Evolutionary conservation across 176 grass and related monocot genomes (phyloP), one percentile per base, ranked within the genome.

Genomic region (Carex kokanica): DNA sequence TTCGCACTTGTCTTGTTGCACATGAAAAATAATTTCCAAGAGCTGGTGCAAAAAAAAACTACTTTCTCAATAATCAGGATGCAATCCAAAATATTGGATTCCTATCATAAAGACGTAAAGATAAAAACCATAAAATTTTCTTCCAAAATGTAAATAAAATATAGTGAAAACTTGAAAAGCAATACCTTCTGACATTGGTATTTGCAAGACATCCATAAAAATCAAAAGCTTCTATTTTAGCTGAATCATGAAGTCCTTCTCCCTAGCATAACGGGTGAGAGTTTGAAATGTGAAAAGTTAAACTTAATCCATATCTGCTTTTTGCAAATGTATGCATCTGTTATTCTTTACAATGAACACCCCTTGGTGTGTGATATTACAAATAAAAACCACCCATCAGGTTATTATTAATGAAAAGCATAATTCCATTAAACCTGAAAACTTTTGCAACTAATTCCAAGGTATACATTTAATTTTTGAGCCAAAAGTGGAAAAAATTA

Each of bases 221-320:
- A 95, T 98, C 95, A 88, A 98, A 98, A 41, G 90, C 95, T 84
- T 92, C 95, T 88, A 98, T 91, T 80, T 93, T 98, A 24, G 91
- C 75, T 60, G 95, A 98, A 93, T 92, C 84, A 86, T 60, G 69
- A 80, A 93, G 87, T 12, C 68, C 87, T 79, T 90, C 84, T 75
- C 88, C 89, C 95, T 95, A 65, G 73, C 24, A 85, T 32, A 40
- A 40, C 5, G 4, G 5, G 0, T 55, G 49, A 15, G 60, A 56
- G 57, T 83, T 18, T 64, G 0, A 84, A 83, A 41, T 83, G 47
- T 6, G 38, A 63, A 5, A 73, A 81, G 25, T 36, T 74, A 74
- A 80, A 36, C 3, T 20, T 72, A 58, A 65, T 82, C 25, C 25
- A 20, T 27, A 29, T 27, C 20, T 11, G 53, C 2, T 24, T 52